A percentile compares a stretch with the other conserved stretches of the same genome.
phyloP scores from a whole-genome alignment of 108 stramenopile genomes.

The Cyclotella sp. region DNA sequence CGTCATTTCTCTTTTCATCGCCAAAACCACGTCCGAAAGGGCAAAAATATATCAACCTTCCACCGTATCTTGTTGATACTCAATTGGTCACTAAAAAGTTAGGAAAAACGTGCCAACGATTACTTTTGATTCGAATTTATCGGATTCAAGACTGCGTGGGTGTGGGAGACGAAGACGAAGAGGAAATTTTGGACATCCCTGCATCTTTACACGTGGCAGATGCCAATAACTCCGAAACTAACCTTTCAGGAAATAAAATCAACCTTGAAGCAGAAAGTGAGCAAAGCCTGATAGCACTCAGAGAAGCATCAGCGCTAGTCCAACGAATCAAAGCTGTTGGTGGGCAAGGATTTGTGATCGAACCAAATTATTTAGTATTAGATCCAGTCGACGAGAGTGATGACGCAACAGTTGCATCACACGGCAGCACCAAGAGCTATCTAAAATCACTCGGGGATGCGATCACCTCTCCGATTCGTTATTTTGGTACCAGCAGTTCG shows the following conservation, averaged over 20 bases:
- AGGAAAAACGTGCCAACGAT: conserved; percentile 60
- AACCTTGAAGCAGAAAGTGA: conserved; percentile 48
- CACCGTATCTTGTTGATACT: conserved; percentile 75
- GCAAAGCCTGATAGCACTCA: conserved; percentile 40
- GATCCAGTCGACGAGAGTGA: conserved; percentile 26
- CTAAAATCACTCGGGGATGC: conserved; percentile 51
- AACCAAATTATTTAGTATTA: conserved; percentile 24
- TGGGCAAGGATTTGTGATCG: conserved; percentile 45
- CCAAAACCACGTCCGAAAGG: conserved; percentile 24
- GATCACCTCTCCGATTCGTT: conserved; percentile 52
- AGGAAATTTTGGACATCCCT: conserved; percentile 55
- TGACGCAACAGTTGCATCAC: conserved; percentile 42
- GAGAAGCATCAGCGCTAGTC: conserved; percentile 59
- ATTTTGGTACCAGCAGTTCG: conserved; percentile 58
- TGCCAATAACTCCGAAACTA: not conserved
- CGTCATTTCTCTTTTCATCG: conserved; percentile 34
- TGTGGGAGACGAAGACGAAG: conserved; percentile 30
- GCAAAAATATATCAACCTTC: conserved; percentile 30
- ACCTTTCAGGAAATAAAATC: conserved; percentile 13
- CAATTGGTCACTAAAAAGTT: conserved; percentile 80
- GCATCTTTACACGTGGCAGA: conserved; percentile 21
- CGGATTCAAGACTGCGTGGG: conserved; percentile 54
- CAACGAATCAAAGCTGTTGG: conserved; percentile 62
- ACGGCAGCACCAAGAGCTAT: conserved; percentile 51
- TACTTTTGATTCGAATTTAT: conserved; percentile 71